phyloP scores from a whole-genome alignment of 768 basidiomycete genomes.

The Brasilioporus rufonigricans region DNA sequence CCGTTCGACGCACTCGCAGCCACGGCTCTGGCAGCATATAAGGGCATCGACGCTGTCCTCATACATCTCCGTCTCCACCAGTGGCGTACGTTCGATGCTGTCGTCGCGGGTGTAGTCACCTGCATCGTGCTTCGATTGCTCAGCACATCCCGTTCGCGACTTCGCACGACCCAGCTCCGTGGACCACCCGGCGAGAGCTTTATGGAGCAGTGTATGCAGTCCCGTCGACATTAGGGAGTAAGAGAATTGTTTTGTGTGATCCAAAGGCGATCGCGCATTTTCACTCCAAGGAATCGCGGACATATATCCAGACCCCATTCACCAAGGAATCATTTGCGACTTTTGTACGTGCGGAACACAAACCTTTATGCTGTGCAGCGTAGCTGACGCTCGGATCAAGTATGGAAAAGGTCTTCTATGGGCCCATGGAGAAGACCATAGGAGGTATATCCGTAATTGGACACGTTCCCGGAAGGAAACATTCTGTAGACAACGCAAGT shows the following conservation, averaged over 20 bases:
- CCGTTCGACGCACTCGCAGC: neutral
- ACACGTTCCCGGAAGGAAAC: neutral
- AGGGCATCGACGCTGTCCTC: neutral
- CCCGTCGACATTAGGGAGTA: constrained; percentile 15
- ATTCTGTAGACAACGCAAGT: constrained; percentile 34
- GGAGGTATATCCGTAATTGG: constrained; percentile 30
- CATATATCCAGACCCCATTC: constrained; percentile 43
- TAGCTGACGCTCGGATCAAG: neutral
- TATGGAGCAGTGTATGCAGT: constrained; percentile 12
- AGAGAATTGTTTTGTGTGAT: constrained; percentile 33
- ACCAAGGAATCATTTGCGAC: constrained; percentile 31
- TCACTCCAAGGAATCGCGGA: constrained; percentile 16
- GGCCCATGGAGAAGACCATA: constrained; percentile 44
- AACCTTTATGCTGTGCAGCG: constrained; percentile 19
- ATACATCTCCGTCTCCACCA: neutral
- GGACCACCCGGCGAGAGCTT: constrained; percentile 20
- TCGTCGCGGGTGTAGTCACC: neutral
- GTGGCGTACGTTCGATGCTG: neutral
- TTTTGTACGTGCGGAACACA: neutral
- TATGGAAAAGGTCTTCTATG: constrained; percentile 30
- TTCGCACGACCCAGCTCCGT: constrained; percentile 10
- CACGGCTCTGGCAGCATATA: neutral
- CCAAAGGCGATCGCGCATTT: constrained; percentile 34
- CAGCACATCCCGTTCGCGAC: constrained; percentile 31
- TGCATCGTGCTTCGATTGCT: constrained; percentile 9